These are phyloP conservation scores for Pythium apleroticum DNA, from an alignment of 352 stramenopile genomes.

Conservation along the genomic window DNA sequence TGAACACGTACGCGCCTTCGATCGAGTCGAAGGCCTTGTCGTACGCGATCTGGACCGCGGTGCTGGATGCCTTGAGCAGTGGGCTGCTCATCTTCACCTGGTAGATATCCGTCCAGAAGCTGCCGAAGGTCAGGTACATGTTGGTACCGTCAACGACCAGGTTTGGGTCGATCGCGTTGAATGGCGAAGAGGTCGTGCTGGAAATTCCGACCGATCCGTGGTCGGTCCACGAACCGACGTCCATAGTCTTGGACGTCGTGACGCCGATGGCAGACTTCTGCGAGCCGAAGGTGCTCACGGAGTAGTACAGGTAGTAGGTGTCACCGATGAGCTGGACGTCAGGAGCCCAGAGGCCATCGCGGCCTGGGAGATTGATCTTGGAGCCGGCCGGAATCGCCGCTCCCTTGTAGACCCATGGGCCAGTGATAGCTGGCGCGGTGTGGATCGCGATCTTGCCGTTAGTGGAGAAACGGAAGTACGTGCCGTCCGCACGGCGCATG, in stretches of 20 bases:
- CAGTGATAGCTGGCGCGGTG: constrained; percentile 37
- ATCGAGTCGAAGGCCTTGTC: constrained; percentile 39
- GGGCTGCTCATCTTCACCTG: constrained; percentile 32
- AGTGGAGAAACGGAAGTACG: constrained; percentile 58
- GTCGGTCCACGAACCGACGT: constrained; percentile 40
- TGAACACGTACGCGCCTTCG: constrained; percentile 41
- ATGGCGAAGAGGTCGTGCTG: constrained; percentile 37
- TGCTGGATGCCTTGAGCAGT: constrained; percentile 23
- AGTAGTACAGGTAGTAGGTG: constrained; percentile 61
- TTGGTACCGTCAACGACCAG: constrained; percentile 34
- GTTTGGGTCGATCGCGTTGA: constrained; percentile 62
- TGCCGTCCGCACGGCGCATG: constrained; percentile 45
- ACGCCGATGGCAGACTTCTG: constrained; percentile 51
- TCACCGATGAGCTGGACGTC: constrained; percentile 48
- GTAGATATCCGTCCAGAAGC: constrained; percentile 44
- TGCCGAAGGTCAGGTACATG: constrained; percentile 53
- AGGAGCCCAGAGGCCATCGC: constrained; percentile 49
- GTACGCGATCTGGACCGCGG: constrained; percentile 29
- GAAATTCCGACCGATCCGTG: constrained; percentile 34
- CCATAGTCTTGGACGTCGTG: constrained; percentile 45
- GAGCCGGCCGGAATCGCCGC: constrained; percentile 41
- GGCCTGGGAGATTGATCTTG: constrained; percentile 44
- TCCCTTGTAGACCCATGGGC: constrained; percentile 47
- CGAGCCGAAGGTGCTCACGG: constrained; percentile 45
- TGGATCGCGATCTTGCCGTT: constrained; percentile 54